phyloP scores from a whole-genome alignment of 1,284 basidiomycete genomes.

The Amylostereum areolatum region DNA sequence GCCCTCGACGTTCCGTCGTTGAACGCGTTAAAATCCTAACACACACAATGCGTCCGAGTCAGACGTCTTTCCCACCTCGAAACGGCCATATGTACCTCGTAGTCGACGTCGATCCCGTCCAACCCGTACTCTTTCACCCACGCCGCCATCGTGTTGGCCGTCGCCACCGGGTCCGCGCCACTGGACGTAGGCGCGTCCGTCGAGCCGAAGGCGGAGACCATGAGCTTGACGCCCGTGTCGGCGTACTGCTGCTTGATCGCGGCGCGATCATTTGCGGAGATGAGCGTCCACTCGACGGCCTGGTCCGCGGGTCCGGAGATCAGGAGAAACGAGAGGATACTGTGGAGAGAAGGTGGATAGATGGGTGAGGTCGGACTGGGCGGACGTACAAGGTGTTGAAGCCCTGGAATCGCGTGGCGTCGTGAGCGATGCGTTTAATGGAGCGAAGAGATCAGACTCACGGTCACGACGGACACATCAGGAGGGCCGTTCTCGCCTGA shows the following conservation, averaged over 20 bases:
- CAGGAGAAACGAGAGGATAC: slow-evolving; percentile 42
- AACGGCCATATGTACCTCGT: too few species aligned
- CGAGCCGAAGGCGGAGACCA: slow-evolving; percentile 45
- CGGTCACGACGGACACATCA: slow-evolving; percentile 27
- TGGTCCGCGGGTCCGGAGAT: slow-evolving; percentile 46
- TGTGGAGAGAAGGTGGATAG: neutral
- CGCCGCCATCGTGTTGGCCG: slow-evolving; percentile 42
- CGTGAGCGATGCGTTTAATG: too few species aligned
- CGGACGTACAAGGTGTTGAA: slow-evolving; percentile 16
- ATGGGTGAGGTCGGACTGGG: neutral
- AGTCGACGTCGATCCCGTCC: slow-evolving; percentile 26
- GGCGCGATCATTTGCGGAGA: slow-evolving; percentile 35
- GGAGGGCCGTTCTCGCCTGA: slow-evolving; percentile 37
- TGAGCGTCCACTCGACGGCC: slow-evolving; percentile 33
- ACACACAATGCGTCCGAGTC: too few species aligned
- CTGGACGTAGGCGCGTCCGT: slow-evolving; percentile 32
- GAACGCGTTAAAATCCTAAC: slow-evolving; percentile 19
- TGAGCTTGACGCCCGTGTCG: slow-evolving; percentile 49
- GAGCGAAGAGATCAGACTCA: too few species aligned
- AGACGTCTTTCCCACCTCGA: too few species aligned
- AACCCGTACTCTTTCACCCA: slow-evolving; percentile 27
- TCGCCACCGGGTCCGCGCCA: slow-evolving; percentile 36
- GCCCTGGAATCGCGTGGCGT: neutral
- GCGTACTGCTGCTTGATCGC: slow-evolving; percentile 42
- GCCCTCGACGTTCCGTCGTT: slow-evolving; percentile 16